Conservation (phyloP, 257 asterid genomes). For the Datura wrightii region DNA sequence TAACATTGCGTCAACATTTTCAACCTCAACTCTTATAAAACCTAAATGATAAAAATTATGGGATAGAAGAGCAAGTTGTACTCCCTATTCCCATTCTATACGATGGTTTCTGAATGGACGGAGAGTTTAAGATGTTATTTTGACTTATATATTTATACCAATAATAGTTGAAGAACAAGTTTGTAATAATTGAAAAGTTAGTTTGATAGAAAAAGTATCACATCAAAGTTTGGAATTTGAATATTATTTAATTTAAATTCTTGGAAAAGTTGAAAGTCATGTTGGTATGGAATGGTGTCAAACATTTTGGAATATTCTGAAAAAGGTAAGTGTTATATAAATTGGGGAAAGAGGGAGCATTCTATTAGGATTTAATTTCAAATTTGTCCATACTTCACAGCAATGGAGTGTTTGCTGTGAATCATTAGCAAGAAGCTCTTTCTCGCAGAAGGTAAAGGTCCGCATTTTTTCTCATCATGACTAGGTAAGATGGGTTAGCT, state of each 20-base stretch:
- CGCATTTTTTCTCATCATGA: neutral
- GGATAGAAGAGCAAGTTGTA: constrained; percentile 3
- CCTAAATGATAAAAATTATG: neutral
- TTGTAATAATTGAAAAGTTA: neutral
- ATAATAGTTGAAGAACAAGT: neutral
- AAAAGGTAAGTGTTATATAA: neutral
- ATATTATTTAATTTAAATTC: neutral
- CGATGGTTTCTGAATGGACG: neutral
- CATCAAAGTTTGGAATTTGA: neutral
- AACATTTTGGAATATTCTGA: neutral
- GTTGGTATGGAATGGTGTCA: neutral
- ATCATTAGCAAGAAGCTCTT: constrained; percentile 9
- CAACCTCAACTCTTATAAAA: neutral
- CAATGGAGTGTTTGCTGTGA: neutral
- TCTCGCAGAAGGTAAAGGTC: neutral
- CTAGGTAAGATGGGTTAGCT: constrained; percentile 23
- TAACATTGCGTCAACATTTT: neutral
- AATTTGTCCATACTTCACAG: neutral
- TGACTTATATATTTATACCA: neutral
- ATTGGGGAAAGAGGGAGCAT: neutral
- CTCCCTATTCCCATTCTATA: constrained; percentile 12
- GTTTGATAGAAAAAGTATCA: neutral
- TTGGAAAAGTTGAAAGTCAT: neutral
- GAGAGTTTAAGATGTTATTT: neutral
- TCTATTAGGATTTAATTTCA: constrained; percentile 2